phyloP scores from a whole-genome alignment of 2,329 filamentous ascomycete species.

The Fusarium nisikadoi region DNA sequence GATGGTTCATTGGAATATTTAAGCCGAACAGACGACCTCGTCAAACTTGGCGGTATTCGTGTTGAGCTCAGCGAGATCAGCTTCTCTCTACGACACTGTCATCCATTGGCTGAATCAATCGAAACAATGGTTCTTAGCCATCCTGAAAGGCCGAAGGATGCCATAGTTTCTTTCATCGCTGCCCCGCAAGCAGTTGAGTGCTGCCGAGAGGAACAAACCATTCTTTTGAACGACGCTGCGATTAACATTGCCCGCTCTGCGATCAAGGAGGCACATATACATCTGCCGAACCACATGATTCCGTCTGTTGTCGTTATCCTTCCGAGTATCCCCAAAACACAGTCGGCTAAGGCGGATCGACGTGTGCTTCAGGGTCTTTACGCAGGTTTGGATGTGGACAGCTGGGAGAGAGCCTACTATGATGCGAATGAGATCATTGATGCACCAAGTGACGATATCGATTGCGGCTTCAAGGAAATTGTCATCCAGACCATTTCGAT shows the following conservation, averaged over 20 bases:
- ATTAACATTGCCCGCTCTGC: slow-evolving; percentile 1
- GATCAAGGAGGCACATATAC: not conserved
- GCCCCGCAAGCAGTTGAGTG: not conserved
- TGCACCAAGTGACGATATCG: not conserved
- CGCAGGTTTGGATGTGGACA: not conserved
- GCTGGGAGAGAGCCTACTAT: not conserved
- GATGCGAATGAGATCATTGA: not conserved
- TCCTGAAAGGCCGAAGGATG: not conserved
- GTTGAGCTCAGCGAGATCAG: slow-evolving; percentile 46
- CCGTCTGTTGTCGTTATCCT: not conserved
- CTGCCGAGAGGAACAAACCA: not conserved
- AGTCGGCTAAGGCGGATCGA: slow-evolving; percentile 11
- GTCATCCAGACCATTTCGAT: not conserved
- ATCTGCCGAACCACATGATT: not conserved
- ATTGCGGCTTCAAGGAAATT: not conserved
- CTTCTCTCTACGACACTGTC: slow-evolving; percentile 1
- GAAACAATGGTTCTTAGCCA: slow-evolving; percentile 5
- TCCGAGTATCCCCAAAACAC: slow-evolving; percentile 3
- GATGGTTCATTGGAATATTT: slow-evolving; percentile 40
- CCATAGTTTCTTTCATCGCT: slow-evolving; percentile 1
- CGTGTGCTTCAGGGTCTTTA: slow-evolving; percentile 2
- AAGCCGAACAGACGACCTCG: slow-evolving; percentile 36
- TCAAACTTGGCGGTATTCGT: slow-evolving; percentile 42
- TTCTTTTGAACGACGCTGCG: not conserved
- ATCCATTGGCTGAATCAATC: slow-evolving; percentile 2